These are phyloP conservation scores for Mucor saturninus DNA, from an alignment of 371 early-diverging fungal species.

Conservation along the genomic window DNA sequence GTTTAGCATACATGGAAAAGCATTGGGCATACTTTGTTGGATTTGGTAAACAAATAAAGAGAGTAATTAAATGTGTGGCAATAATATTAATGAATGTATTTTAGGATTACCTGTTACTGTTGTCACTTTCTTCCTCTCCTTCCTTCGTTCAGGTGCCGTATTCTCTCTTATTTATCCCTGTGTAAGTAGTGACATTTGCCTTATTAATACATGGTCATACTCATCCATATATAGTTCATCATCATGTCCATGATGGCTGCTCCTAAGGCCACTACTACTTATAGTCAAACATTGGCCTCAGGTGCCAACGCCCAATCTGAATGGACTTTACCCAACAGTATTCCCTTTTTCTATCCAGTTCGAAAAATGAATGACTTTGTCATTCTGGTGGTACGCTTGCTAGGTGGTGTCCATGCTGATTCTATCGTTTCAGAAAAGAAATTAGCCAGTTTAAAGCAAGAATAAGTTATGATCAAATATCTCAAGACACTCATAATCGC, in stretches of 20 bases:
- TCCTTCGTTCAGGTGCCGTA: constrained; percentile 51
- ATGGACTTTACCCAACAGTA: constrained; percentile 43
- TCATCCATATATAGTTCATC: constrained; percentile 42
- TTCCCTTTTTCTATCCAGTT: constrained; percentile 53
- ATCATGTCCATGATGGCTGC: constrained; percentile 57
- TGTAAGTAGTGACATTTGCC: constrained; percentile 35
- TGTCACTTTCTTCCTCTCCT: constrained; percentile 53
- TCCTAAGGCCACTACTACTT: constrained; percentile 38
- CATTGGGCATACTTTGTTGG: constrained; percentile 63
- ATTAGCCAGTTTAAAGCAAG: constrained; percentile 20
- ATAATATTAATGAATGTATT: neutral
- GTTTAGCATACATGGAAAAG: constrained; percentile 53
- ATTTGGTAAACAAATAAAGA: constrained; percentile 42
- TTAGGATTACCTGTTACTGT: constrained; percentile 47
- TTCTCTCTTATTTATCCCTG: constrained; percentile 55
- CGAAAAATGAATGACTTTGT: constrained; percentile 46
- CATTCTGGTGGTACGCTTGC: constrained; percentile 35
- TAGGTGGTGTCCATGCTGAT: constrained; percentile 50
- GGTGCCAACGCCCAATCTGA: constrained; percentile 34
- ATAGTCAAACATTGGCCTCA: constrained; percentile 35
- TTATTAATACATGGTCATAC: neutral
- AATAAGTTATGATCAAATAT: neutral
- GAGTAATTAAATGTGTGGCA: neutral
- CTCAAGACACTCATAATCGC: no score
- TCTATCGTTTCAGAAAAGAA: constrained; percentile 45